These are phyloP conservation scores for Metschnikowia lochheadii DNA, from an alignment of 805 yeast genomes.

Conservation along the genomic window DNA sequence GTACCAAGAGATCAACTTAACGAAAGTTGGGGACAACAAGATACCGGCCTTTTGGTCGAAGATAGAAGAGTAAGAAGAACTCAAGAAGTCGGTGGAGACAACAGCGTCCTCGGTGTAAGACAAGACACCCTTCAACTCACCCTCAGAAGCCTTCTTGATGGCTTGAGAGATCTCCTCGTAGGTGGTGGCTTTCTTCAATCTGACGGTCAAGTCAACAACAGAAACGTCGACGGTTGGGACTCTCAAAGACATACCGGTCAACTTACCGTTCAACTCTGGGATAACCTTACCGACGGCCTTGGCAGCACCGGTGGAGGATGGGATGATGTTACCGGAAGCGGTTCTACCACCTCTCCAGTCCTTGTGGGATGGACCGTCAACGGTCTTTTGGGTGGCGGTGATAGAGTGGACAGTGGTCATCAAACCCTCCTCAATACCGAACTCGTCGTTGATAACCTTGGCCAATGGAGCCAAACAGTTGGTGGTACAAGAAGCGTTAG, in stretches of 20 bases:
- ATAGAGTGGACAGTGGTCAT: conserved; percentile 96
- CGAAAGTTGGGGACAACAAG: conserved; percentile 79
- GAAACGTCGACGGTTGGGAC: conserved; percentile 93
- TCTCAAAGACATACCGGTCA: conserved; percentile 91
- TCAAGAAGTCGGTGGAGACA: conserved; percentile 85
- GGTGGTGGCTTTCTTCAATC: conserved; percentile 69
- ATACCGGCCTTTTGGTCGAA: conserved; percentile 92
- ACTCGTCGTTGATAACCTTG: conserved; percentile 79
- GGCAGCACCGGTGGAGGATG: conserved; percentile 96
- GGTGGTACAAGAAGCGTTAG: conserved; percentile 95
- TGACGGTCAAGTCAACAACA: conserved; percentile 87
- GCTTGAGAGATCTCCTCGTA: conserved; percentile 80
- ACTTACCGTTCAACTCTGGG: conserved; percentile 86
- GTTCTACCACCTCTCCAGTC: conserved; percentile 99
- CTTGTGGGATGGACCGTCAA: conserved; percentile 95
- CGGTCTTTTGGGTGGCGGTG: conserved; percentile 95
- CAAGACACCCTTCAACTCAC: conserved; percentile 72
- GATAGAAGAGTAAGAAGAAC: conserved; percentile 81
- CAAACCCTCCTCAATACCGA: conserved; percentile 86
- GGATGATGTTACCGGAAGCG: conserved; percentile 92
- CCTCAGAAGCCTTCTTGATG: conserved; percentile 72
- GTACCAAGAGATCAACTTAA: conserved; percentile 91
- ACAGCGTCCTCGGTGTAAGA: conserved; percentile 93
- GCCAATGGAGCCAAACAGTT: conserved; percentile 95
- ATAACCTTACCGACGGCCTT: conserved; percentile 96